phyloP scores from a whole-genome alignment of 192 early-diverging fungal species.

The Coemansia sp. region DNA sequence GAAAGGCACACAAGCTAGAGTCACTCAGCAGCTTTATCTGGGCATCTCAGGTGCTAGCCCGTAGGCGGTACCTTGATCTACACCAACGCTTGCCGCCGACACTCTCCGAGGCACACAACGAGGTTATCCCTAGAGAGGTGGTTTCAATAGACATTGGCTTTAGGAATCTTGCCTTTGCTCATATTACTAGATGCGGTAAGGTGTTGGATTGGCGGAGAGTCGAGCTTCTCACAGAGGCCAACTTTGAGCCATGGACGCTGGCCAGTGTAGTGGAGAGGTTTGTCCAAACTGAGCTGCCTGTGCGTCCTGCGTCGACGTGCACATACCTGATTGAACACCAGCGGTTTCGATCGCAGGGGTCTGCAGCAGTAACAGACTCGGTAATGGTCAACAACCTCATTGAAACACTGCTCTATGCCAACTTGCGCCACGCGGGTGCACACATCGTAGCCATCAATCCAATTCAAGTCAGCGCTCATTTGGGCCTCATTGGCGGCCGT shows the following conservation, averaged over 20 bases:
- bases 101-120: conserved; percentile 6
- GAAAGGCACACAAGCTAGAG: conserved; percentile 30
- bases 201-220: conserved; percentile 42
- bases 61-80: conserved; percentile 14
- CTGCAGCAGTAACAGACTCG: conserved; percentile 48
- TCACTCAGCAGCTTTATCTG: conserved; percentile 36
- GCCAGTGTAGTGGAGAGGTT: conserved; percentile 30
- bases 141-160: conserved; percentile 57
- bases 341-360: conserved; percentile 54
- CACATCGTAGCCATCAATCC: conserved; percentile 44
- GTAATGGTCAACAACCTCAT: conserved; percentile 55
- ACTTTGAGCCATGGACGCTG: conserved; percentile 51
- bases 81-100: conserved; percentile 5
- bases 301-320: conserved; percentile 16
- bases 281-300: conserved; percentile 35
- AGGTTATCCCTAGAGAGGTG: conserved; percentile 36
- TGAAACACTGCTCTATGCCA: conserved; percentile 51
- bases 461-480: conserved; percentile 33
- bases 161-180: conserved; percentile 50
- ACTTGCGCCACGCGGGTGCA: conserved; percentile 31
- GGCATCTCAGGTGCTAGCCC: conserved; percentile 29
- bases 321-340: conserved; percentile 54
- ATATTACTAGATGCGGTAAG: conserved; percentile 27
- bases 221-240: conserved; percentile 42
- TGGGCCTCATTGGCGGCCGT: conserved; percentile 19